Percentiles rank a stretch among this genome's conserved stretches.
Evolutionary conservation across 2,329 filamentous ascomycete genomes (phyloP).

Genomic region (Coleophoma crateriformis): DNA sequence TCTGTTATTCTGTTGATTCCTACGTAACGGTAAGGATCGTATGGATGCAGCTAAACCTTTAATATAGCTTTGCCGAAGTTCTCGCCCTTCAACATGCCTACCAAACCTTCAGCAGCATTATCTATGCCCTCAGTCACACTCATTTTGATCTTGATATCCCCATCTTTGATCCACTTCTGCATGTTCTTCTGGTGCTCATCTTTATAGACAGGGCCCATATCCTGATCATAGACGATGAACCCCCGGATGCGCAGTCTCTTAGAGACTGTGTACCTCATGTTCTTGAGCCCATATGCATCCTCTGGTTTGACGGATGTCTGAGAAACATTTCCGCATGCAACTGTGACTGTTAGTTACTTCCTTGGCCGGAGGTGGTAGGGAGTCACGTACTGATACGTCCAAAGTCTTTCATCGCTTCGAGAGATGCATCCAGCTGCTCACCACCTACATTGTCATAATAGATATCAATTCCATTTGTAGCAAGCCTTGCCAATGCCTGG

Average conservation of each 20-base stretch:
- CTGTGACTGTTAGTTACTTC: conserved; percentile 7
- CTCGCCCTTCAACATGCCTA: conserved; percentile 61
- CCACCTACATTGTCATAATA: conserved; percentile 79
- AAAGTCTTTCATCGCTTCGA: conserved; percentile 53
- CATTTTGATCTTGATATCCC: conserved; percentile 53
- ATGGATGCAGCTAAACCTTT: conserved; percentile 22
- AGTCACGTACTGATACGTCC: conserved; percentile 46
- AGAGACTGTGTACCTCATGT: conserved; percentile 49
- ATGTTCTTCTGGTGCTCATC: conserved; percentile 61
- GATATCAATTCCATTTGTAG: conserved; percentile 67
- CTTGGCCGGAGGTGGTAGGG: too few species aligned
- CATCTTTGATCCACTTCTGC: conserved; percentile 62
- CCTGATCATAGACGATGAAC: conserved; percentile 58
- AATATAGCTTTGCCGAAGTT: conserved; percentile 69
- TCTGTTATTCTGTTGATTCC: too few species aligned
- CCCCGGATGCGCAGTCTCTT: conserved; percentile 60
- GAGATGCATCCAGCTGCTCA: conserved; percentile 63
- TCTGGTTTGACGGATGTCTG: conserved; percentile 55
- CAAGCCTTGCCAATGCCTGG: conserved; percentile 46
- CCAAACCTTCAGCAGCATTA: conserved; percentile 55
- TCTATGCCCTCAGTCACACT: conserved; percentile 61
- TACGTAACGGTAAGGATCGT: background rate
- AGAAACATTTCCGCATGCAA: conserved; percentile 57
- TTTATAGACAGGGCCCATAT: conserved; percentile 54
- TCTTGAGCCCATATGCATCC: conserved; percentile 54